Evolutionary conservation across 345 rosid genomes (phyloP), one percentile per base, ranked within the genome.

Genomic region (Eucalyptus viminalis): DNA sequence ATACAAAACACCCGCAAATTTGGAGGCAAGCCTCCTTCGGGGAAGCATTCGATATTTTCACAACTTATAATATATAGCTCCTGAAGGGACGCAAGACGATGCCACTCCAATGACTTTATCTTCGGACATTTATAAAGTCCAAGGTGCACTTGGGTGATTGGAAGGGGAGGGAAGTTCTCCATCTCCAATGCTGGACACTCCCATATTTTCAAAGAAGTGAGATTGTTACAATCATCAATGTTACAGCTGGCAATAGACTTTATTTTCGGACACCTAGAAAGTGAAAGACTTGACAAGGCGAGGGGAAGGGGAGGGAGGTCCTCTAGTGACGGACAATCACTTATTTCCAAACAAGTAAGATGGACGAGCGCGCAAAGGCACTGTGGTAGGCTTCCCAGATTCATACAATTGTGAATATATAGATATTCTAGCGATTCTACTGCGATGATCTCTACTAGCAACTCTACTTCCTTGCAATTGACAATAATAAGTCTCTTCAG

Each of bases 371-470:
- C 9, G 13, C 1, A 29, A 56, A 56, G 13, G 3, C 29, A 22
- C 5, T 9, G 27, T 4, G 62, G 12, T 56, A 56, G 62, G 6
- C 13, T 22, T 56, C 13, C 1, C 27, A 56, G 10, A 56, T 56
- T 24, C 3, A 9, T 56, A 56, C 62, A 22, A 4, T 1, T 0
- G 1, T 0, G 0, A 56, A 56, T 22, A 56, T 0, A 0, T 5
- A 56, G 5, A 56, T 6, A 56, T 56, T 56, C 5, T 4, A 56
- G 6, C 0, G 12, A 22, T 4, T 56, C 12, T 56, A 56, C 6
- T 22, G 4, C 27, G 11, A 6, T 9, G 12, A 56, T 22, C 27
- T 22, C 27, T 56, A 0, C 27, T 9, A 9, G 3, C 1, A 5
- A 56, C 27, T 56, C 60, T 2, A 22, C 12, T 22, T 27, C 60